A percentile compares a stretch with the other conserved stretches of the same genome.
These are phyloP conservation scores for Colletotrichum scovillei DNA, from an alignment of 2,329 filamentous ascomycete species.

Conservation along the genomic window DNA sequence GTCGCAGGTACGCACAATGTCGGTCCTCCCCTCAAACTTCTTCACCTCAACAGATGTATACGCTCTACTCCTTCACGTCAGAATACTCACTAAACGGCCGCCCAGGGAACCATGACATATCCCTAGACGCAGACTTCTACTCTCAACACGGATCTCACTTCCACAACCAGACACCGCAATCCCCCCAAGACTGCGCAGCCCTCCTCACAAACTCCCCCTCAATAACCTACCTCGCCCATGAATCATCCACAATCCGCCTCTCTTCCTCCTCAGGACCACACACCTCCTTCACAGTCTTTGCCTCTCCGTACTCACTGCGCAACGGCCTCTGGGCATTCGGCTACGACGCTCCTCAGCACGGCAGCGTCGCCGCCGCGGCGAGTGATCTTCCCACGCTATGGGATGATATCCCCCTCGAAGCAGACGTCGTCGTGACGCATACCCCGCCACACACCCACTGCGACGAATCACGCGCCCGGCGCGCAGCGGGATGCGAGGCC, in stretches of 20 bases:
- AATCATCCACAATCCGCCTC: slow-evolving; percentile 65
- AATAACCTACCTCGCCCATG: slow-evolving; percentile 75
- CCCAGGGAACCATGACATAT: slow-evolving; percentile 80
- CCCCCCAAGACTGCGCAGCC: slow-evolving; percentile 62
- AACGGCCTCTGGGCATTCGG: slow-evolving; percentile 74
- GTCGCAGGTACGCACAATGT: slow-evolving; percentile 65
- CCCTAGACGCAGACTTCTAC: slow-evolving; percentile 74
- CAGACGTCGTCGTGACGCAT: slow-evolving; percentile 78
- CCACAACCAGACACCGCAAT: slow-evolving; percentile 67
- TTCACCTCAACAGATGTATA: neutral
- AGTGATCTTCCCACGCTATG: slow-evolving; percentile 59
- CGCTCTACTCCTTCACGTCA: neutral
- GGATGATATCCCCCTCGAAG: slow-evolving; percentile 69
- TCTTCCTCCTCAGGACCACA: slow-evolving; percentile 62
- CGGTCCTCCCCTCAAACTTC: neutral
- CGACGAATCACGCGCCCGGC: slow-evolving; percentile 58
- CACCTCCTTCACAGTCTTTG: slow-evolving; percentile 75
- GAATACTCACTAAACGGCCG: neutral
- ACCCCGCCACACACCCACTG: slow-evolving; percentile 72
- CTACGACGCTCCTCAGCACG: slow-evolving; percentile 56
- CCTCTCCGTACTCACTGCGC: slow-evolving; percentile 74
- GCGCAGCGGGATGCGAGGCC: slow-evolving; percentile 68
- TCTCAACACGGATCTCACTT: slow-evolving; percentile 61
- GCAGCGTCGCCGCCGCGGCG: slow-evolving; percentile 33
- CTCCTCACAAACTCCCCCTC: slow-evolving; percentile 65